phyloP scores from a whole-genome alignment of 2,329 filamentous ascomycete species.

The Endoconidiophora polonica region DNA sequence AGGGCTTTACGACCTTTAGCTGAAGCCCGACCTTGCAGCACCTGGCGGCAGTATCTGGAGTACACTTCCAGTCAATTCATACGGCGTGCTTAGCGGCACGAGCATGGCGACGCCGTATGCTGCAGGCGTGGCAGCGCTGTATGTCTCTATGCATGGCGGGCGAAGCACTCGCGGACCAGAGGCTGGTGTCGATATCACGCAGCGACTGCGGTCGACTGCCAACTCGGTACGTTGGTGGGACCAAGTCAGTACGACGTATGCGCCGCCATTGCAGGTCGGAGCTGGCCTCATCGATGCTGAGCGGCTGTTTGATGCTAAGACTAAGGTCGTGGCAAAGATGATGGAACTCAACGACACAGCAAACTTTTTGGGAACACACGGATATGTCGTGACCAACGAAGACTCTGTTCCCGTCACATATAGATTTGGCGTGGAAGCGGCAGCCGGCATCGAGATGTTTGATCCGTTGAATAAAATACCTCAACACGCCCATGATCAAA shows the following conservation, averaged over 20 bases:
- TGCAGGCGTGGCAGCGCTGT: slow-evolving; percentile 33
- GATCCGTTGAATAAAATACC: slow-evolving; percentile 2
- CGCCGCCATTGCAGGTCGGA: slow-evolving; percentile 22
- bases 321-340: slow-evolving; percentile 24
- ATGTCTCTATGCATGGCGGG: slow-evolving; percentile 26
- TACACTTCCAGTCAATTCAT: slow-evolving; percentile 28
- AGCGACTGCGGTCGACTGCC: slow-evolving; percentile 8
- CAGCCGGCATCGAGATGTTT: slow-evolving; percentile 7
- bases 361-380: slow-evolving; percentile 23
- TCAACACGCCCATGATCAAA: slow-evolving; percentile 8
- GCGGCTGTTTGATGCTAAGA: slow-evolving; percentile 26
- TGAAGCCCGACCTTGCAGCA: slow-evolving; percentile 34
- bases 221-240: slow-evolving; percentile 10
- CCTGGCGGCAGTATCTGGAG: slow-evolving; percentile 34
- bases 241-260: slow-evolving; percentile 17
- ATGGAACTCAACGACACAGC: slow-evolving; percentile 34
- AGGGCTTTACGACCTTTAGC: slow-evolving; percentile 31
- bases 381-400: slow-evolving; percentile 27
- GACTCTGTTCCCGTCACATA: slow-evolving; percentile 26
- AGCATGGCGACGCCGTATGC: slow-evolving; percentile 40
- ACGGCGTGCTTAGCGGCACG: slow-evolving; percentile 34
- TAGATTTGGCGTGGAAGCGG: slow-evolving; percentile 23
- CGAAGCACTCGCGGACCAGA: slow-evolving; percentile 22
- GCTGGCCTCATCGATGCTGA: slow-evolving; percentile 32
- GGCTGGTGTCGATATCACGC: neutral